phyloP scores from a whole-genome alignment of 1,284 basidiomycete genomes.

The Tilletia indica region DNA sequence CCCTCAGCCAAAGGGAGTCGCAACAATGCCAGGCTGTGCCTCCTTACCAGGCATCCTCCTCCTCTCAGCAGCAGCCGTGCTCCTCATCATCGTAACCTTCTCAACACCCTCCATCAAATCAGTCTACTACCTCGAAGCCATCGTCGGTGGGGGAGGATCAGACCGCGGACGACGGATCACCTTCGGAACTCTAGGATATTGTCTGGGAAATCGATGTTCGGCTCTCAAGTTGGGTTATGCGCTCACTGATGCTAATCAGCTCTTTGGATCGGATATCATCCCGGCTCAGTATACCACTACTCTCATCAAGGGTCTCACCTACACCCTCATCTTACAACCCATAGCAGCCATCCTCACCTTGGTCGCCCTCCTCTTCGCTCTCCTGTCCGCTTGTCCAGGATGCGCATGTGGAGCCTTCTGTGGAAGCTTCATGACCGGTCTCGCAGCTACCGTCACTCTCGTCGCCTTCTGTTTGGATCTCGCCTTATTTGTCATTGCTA shows the following conservation, averaged over 20 bases:
- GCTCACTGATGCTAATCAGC: constrained; percentile 43
- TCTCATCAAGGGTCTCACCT: constrained; percentile 48
- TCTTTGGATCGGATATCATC: constrained; percentile 37
- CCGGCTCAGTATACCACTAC: constrained; percentile 32
- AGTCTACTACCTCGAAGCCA: constrained; percentile 45
- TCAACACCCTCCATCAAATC: constrained; percentile 45
- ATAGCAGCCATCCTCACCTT: constrained; percentile 30
- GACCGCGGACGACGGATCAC: constrained; percentile 30
- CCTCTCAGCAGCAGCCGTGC: constrained; percentile 38
- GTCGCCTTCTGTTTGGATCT: constrained; percentile 47
- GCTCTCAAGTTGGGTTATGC: constrained; percentile 38
- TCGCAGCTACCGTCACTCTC: constrained; percentile 39
- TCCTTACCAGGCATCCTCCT: constrained; percentile 44
- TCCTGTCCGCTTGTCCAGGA: constrained; percentile 43
- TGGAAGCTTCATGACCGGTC: constrained; percentile 37
- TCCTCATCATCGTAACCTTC: constrained; percentile 44
- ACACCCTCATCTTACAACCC: constrained; percentile 47
- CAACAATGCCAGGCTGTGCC: constrained; percentile 30
- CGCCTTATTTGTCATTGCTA: constrained; percentile 48
- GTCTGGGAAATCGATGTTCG: constrained; percentile 36
- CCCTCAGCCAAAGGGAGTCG: not conserved
- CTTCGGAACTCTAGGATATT: constrained; percentile 44
- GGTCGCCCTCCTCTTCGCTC: constrained; percentile 38
- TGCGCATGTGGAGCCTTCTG: constrained; percentile 34
- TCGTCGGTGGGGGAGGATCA: constrained; percentile 31